phyloP scores from a whole-genome alignment of 192 early-diverging fungal genomes.

The Dimargaris cristalligena region DNA sequence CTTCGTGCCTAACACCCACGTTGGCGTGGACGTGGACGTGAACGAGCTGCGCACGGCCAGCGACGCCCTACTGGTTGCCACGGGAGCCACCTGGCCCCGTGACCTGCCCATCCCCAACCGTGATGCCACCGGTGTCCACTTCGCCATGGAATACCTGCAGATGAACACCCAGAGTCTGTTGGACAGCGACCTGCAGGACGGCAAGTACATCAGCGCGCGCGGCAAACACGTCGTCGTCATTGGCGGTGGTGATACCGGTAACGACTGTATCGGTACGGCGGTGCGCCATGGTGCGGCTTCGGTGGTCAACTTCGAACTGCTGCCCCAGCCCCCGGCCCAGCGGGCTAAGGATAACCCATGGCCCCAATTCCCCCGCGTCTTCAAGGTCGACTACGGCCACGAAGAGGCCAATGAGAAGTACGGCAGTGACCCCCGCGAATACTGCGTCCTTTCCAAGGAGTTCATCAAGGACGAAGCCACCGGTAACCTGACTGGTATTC shows the following conservation, averaged over 20 bases:
- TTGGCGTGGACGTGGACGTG: constrained; percentile 72
- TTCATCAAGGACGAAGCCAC: constrained; percentile 63
- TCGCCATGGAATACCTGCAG: constrained; percentile 97
- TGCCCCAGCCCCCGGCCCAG: constrained; percentile 74
- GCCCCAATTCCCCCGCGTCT: constrained; percentile 92
- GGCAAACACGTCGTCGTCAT: constrained; percentile 92
- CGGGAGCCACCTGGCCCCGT: constrained; percentile 94
- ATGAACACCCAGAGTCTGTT: constrained; percentile 75
- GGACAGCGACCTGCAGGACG: constrained; percentile 58
- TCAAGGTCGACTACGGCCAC: constrained; percentile 95
- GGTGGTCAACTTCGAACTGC: constrained; percentile 91
- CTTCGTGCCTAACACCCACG: constrained; percentile 75
- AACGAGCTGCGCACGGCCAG: constrained; percentile 40
- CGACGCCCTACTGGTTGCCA: constrained; percentile 77
- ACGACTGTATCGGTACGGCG: constrained; percentile 90
- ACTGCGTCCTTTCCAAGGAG: constrained; percentile 88
- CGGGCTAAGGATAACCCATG: constrained; percentile 89
- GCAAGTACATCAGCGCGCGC: constrained; percentile 64
- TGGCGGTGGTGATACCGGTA: constrained; percentile 96
- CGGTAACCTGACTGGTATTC: constrained; percentile 72
- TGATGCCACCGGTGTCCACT: constrained; percentile 78
- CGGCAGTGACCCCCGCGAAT: constrained; percentile 92
- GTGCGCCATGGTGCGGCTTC: constrained; percentile 79
- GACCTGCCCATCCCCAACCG: constrained; percentile 83
- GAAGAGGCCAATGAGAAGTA: constrained; percentile 72